phyloP scores from a whole-genome alignment of 805 yeast genomes.

The Metschnikowia sp. region DNA sequence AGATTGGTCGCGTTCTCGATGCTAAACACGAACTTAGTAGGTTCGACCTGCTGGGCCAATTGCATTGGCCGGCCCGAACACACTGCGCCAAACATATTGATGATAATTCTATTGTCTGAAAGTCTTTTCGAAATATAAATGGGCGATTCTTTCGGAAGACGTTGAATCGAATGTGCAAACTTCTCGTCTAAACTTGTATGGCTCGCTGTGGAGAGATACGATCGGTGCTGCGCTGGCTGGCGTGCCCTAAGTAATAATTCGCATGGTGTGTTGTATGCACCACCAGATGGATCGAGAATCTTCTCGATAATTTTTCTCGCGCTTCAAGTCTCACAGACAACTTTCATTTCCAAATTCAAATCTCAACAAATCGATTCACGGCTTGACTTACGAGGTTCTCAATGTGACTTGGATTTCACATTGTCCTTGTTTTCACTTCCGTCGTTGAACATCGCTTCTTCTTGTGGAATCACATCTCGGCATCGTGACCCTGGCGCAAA shows the following conservation, averaged over 20 bases:
- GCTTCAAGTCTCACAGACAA: too few species aligned
- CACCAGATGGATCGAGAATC: constrained; percentile 8
- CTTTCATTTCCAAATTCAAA: too few species aligned
- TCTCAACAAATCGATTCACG: too few species aligned
- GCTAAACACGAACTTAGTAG: constrained; percentile 60
- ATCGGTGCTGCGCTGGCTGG: neutral
- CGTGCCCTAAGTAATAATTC: constrained; percentile 2
- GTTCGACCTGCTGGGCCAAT: constrained; percentile 63
- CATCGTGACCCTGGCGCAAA: constrained; percentile 13
- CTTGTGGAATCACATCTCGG: neutral
- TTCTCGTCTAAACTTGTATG: neutral
- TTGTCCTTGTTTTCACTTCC: neutral
- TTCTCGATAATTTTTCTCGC: constrained; percentile 16
- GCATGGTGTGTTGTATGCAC: constrained; percentile 3
- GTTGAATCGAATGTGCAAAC: too few species aligned
- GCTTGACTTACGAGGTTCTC: too few species aligned
- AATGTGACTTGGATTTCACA: neutral
- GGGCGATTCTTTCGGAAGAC: too few species aligned
- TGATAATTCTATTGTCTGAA: too few species aligned
- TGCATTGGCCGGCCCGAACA: constrained; percentile 68
- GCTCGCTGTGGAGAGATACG: neutral
- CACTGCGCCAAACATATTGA: constrained; percentile 65
- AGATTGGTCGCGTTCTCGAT: constrained; percentile 62
- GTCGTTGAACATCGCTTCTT: neutral
- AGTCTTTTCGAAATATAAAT: too few species aligned